Percentiles rank a stretch among this genome's conserved stretches.
Conservation (phyloP, 345 rosid species). For the Salix udensis region DNA sequence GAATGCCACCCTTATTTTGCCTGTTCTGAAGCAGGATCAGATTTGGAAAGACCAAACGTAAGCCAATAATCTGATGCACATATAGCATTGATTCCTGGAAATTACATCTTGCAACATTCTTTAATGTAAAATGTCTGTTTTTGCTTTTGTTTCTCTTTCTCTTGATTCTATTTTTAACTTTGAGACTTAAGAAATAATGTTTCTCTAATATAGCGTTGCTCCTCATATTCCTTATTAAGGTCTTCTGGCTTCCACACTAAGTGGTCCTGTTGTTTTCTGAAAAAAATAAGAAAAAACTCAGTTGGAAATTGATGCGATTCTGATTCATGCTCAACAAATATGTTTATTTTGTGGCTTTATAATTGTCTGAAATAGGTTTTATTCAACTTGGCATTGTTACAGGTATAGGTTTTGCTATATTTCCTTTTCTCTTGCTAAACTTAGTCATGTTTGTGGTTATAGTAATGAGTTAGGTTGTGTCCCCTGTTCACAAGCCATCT, state of each 20-base stretch:
- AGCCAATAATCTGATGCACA: slow-evolving; percentile 15
- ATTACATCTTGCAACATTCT: not conserved
- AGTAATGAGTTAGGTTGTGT: not conserved
- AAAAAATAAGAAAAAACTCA: not conserved
- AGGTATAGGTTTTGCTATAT: not conserved
- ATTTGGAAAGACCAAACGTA: slow-evolving; percentile 99
- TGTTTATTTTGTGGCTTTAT: not conserved
- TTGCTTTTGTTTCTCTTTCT: not conserved
- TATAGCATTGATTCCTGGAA: not conserved
- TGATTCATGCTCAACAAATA: not conserved
- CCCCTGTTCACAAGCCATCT: not conserved
- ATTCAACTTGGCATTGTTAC: not conserved
- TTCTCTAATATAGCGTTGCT: not conserved
- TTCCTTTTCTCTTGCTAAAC: not conserved
- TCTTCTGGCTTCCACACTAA: not conserved
- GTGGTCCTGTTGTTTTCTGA: not conserved
- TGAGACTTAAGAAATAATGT: not conserved
- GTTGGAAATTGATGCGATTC: not conserved
- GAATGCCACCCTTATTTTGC: slow-evolving; percentile 97
- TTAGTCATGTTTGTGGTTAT: not conserved
- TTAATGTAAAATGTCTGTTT: not conserved
- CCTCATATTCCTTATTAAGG: not conserved
- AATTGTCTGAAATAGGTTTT: not conserved
- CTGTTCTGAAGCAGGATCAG: slow-evolving; percentile 98
- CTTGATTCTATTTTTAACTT: not conserved